Conservation (phyloP, 2,329 filamentous ascomycete species). For the Botrytis porri region DNA sequence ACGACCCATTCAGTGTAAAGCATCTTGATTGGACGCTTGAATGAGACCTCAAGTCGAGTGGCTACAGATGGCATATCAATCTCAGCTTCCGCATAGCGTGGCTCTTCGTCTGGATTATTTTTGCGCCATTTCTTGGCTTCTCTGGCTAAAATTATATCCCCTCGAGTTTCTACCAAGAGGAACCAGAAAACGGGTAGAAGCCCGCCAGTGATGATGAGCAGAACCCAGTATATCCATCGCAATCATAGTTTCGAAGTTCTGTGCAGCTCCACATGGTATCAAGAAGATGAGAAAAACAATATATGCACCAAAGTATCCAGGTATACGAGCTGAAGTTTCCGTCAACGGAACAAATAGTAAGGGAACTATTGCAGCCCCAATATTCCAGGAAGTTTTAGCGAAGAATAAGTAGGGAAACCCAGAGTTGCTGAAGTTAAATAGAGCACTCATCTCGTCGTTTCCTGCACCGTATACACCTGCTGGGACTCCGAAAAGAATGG, state of each 20-base stretch:
- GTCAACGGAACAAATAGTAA: constrained; percentile 44
- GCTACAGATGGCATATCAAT: constrained; percentile 16
- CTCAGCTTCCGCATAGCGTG: constrained; percentile 9
- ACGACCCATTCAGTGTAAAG: constrained; percentile 57
- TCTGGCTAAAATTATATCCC: constrained; percentile 40
- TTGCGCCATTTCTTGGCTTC: constrained; percentile 23
- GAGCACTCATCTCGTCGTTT: constrained; percentile 36
- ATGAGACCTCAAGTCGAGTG: constrained; percentile 11
- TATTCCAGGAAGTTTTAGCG: constrained; percentile 43
- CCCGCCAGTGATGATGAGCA: constrained; percentile 43
- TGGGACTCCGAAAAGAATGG: constrained; percentile 41
- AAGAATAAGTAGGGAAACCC: constrained; percentile 43
- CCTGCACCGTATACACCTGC: constrained; percentile 34
- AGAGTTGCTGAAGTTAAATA: constrained; percentile 41
- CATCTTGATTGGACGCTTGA: constrained; percentile 40
- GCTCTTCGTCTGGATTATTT: constrained; percentile 17
- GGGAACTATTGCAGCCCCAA: constrained; percentile 43
- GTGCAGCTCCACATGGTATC: constrained; percentile 37
- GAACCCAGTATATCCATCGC: constrained; percentile 35
- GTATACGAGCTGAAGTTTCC: constrained; percentile 39
- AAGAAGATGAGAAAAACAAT: constrained; percentile 34
- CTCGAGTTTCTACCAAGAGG: constrained; percentile 45
- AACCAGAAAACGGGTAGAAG: constrained; percentile 43
- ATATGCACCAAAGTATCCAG: constrained; percentile 32
- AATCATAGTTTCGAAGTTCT: constrained; percentile 34